Percentiles rank a stretch among this genome's conserved stretches.
phyloP scores from a whole-genome alignment of 2,329 filamentous ascomycete genomes.

The Sphaerostilbella broomeana region DNA sequence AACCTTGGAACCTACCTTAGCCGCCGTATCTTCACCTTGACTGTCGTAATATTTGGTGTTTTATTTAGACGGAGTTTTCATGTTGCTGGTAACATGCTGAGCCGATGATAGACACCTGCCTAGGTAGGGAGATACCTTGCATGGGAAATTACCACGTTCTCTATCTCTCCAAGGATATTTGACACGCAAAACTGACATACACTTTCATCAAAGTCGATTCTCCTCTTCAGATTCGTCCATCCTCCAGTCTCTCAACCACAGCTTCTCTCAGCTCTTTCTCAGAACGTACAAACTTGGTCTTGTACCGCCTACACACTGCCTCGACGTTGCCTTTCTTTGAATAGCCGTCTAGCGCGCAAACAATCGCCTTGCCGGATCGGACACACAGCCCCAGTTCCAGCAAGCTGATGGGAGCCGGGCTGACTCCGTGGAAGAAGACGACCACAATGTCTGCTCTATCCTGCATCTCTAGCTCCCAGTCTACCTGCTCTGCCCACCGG shows the following conservation, averaged over 20 bases:
- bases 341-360: constrained; percentile 47
- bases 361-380: constrained; percentile 38
- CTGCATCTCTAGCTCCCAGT: constrained; percentile 56
- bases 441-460: constrained; percentile 47
- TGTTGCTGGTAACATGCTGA: too few relatives aligned
- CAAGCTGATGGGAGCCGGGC: constrained; percentile 50
- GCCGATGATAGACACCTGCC: too few relatives aligned
- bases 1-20: too few relatives aligned
- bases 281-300: constrained; percentile 36
- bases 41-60: too few relatives aligned
- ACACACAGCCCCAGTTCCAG: constrained; percentile 54
- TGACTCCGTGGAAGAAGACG: constrained; percentile 48
- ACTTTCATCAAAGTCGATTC: too few relatives aligned
- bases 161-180: too few relatives aligned
- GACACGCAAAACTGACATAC: too few relatives aligned
- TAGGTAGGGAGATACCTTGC: too few relatives aligned
- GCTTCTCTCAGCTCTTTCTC: constrained; percentile 34
- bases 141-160: too few relatives aligned
- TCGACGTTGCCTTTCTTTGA: constrained; percentile 56
- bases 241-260: constrained; percentile 24
- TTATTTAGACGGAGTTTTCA: too few relatives aligned
- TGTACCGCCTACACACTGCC: constrained; percentile 45
- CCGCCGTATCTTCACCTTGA: too few relatives aligned
- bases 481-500: constrained; percentile 47
- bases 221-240: too few relatives aligned